Evolutionary conservation across 345 rosid genomes (phyloP), one percentile per base, ranked within the genome.

Genomic region (Xanthoceras sorbifolium): DNA sequence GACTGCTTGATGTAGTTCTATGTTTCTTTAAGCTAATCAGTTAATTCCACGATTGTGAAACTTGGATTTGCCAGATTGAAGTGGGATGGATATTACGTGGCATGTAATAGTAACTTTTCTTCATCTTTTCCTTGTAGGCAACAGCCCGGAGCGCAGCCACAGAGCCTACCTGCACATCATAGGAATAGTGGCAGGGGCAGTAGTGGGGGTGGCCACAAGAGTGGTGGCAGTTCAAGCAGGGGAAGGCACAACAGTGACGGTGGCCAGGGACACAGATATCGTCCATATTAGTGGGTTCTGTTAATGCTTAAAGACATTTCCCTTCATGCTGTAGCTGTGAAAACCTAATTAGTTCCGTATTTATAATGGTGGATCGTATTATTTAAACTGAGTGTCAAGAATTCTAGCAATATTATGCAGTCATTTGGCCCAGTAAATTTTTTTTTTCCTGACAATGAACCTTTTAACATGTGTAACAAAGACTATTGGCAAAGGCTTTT

Each of bases 111-210:
- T 40, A 32, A 34, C 6, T 2, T 32, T 20, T 9, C 20, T 54
- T 18, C 15, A 26, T 64, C 22, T 73, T 22, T 46, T 54, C 44
- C 62, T 20, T 69, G 55, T 79, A 91, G 93, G 82, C 90, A 91
- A 76, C 95, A 87, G 55, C 90, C 89, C 3, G 91, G 91, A 75
- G 79, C 77, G n/a, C 95, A 81, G 62, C 86, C 74, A 9, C 85
- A 82, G 61, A 73, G 82, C 15, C 79, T 87, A 32, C 79, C 88
- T 50, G 67, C 85, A 28, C 86, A 81, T 65, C 86, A 89, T 31
- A 81, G 85, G 44, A 84, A 66, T 62, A 67, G 71, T 61, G 67
- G 71, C 61, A 69, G 74, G 59, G 54, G 72, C 50, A 78, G 88
- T 40, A 67, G 86, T 61, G 78, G 90, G 4, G 78, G 88, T 18